Percentiles rank a stretch among this genome's conserved stretches.
Conservation (phyloP, 345 rosid species). For the Iberis pinnata region DNA sequence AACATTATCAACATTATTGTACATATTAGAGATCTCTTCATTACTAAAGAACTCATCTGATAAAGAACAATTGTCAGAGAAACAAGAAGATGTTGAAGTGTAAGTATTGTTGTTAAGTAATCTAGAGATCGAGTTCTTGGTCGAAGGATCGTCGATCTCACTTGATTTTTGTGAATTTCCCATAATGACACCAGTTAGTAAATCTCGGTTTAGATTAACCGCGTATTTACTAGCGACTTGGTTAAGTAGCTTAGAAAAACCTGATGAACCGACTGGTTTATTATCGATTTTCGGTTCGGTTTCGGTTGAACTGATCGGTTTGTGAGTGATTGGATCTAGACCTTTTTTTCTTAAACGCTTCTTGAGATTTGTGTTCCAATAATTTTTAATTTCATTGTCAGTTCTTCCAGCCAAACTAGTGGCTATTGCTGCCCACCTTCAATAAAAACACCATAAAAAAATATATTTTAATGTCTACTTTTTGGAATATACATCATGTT, state of each 20-base stretch:
- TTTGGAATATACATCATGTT: not conserved
- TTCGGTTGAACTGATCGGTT: slow-evolving; percentile 24
- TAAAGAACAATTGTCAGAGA: slow-evolving; percentile 8
- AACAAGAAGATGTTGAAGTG: not conserved
- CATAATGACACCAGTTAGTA: slow-evolving; percentile 22
- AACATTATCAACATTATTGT: slow-evolving; percentile 13
- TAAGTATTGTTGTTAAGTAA: not conserved
- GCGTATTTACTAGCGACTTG: slow-evolving; percentile 27
- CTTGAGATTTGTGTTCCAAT: slow-evolving; percentile 54
- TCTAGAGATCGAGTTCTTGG: not conserved
- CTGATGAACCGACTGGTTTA: slow-evolving; percentile 13
- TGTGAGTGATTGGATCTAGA: slow-evolving; percentile 40
- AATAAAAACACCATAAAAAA: not conserved
- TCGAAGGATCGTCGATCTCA: not conserved
- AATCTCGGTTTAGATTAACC: slow-evolving; percentile 20
- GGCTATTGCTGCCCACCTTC: slow-evolving; percentile 55
- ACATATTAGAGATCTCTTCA: slow-evolving; percentile 13
- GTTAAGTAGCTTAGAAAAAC: slow-evolving; percentile 23
- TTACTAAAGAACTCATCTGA: slow-evolving; percentile 11
- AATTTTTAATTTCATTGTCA: slow-evolving; percentile 53
- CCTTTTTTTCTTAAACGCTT: slow-evolving; percentile 39
- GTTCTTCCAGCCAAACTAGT: slow-evolving; percentile 39
- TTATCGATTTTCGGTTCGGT: not conserved
- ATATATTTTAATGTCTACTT: not conserved
- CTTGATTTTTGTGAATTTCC: slow-evolving; percentile 18